Base-by-base conservation (phyloP, 2,329 filamentous ascomycete species). In the Colletotrichum nymphaeae region DNA sequence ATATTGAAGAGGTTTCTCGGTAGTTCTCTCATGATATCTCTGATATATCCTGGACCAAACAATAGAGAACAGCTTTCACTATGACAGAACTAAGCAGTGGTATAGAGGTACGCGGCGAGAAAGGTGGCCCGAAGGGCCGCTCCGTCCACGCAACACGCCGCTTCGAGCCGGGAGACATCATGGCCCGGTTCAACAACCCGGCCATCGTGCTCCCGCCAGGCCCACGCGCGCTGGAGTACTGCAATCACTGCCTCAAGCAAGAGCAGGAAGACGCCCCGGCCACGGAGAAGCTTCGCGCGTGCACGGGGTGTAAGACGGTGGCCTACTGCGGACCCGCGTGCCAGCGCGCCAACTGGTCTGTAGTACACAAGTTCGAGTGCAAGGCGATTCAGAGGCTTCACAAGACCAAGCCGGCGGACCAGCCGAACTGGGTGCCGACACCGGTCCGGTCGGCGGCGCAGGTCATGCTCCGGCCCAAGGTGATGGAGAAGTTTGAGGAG, bases 301-400 rank as follows among this genome's bases (percentile, higher is more conserved):
- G 90, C 80, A 86, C 86, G 0, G 86, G 83, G 62, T 92, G 90
- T 81, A 85, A 83, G 32, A 83, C 86, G 1, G 84, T 85, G 4
- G 84, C 82, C 30, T 92, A 92, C 83, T 92, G 90, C 81, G 83
- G 83, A 63, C 69, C 81, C 8, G 75, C 78, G 5, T 92, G 90
- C 80, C 90, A 92, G 80, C 81, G 82, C 28, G 81, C 84, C 2
- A 86, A 88, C 78, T 92, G 90, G 90, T 79, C 79, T 8, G 78
- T 79, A 1, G 82, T 84, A 53, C 90, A 92, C 81, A 84, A 85
- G 76, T 80, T 80, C 58, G 90, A 92, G 81, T 92, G 90, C 82
- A 80, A 80, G 32, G 79, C 83, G 37, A 82, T 88, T 73, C 76
- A 78, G 75, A 35, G 60, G 19, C 60, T 73, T n/a, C 71, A 71